phyloP scores from a whole-genome alignment of 352 stramenopile genomes.

The Elongisporangium prolatum region DNA sequence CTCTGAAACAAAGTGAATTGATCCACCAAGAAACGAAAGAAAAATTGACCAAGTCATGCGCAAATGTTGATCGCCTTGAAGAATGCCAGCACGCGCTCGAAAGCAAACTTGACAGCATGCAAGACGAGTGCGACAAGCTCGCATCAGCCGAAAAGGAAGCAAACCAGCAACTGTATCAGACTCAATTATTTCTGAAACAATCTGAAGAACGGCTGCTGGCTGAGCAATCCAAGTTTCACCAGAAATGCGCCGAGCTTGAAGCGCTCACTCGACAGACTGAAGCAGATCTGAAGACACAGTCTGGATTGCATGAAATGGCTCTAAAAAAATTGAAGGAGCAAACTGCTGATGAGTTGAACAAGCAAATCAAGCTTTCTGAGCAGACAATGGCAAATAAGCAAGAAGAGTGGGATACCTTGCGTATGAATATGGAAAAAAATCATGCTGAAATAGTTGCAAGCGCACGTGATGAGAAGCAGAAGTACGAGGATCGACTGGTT shows the following conservation, averaged over 20 bases:
- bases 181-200: slow-evolving; percentile 10
- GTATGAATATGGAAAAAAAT: slow-evolving; percentile 4
- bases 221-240: slow-evolving; percentile 17
- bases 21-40: slow-evolving; percentile 14
- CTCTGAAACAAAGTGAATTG: slow-evolving; percentile 15
- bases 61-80: slow-evolving; percentile 14
- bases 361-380: slow-evolving; percentile 6
- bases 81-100: slow-evolving; percentile 15
- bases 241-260: slow-evolving; percentile 16
- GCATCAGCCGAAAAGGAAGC: slow-evolving; percentile 12
- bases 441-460: slow-evolving; percentile 12
- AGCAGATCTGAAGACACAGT: not conserved
- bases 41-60: slow-evolving; percentile 13
- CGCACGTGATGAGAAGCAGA: slow-evolving; percentile 16
- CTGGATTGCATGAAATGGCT: slow-evolving; percentile 5
- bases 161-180: slow-evolving; percentile 9
- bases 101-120: slow-evolving; percentile 10
- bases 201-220: slow-evolving; percentile 16
- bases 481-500: slow-evolving; percentile 22
- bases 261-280: slow-evolving; percentile 1
- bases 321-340: slow-evolving; percentile 18
- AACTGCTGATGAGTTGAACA: slow-evolving; percentile 8
- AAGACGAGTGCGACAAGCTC: slow-evolving; percentile 12
- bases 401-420: not conserved
- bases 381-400: slow-evolving; percentile 11